Conservation (phyloP, 352 stramenopile genomes). For the Aphanomyces cochlioides region DNA sequence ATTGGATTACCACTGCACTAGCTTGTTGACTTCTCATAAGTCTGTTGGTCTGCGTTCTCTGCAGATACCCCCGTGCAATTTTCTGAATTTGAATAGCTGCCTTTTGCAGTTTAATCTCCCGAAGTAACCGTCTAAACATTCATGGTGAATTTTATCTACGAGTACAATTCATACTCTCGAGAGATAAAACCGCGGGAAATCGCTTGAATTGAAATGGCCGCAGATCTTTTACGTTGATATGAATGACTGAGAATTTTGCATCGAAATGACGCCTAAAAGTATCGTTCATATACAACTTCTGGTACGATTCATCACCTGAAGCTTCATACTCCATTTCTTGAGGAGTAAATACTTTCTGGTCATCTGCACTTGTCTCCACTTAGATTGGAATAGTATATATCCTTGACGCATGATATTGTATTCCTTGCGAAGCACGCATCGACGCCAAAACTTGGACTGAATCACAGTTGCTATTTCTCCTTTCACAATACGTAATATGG, state of each 20-base stretch:
- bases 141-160: background rate
- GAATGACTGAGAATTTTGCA: conserved; percentile 24
- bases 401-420: conserved; percentile 44
- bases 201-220: conserved; percentile 57
- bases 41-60: conserved; percentile 6
- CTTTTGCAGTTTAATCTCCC: background rate
- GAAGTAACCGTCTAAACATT: conserved; percentile 9
- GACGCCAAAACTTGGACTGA: conserved; percentile 52
- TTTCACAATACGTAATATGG: conserved; percentile 41
- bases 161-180: conserved; percentile 1
- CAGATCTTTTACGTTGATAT: conserved; percentile 48
- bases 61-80: conserved; percentile 16
- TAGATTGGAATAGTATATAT: conserved; percentile 44
- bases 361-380: conserved; percentile 47
- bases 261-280: conserved; percentile 1
- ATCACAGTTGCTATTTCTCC: conserved; percentile 47
- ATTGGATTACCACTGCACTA: conserved; percentile 21
- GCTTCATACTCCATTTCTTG: conserved; percentile 26
- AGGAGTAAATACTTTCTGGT: conserved; percentile 26
- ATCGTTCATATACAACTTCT: background rate
- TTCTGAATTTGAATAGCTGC: conserved; percentile 18
- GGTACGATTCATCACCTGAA: conserved; percentile 33
- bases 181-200: conserved; percentile 37
- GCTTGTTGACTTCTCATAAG: background rate
- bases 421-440: conserved; percentile 37